These are phyloP conservation scores for Solanum pennellii DNA, from an alignment of 257 asterid genomes.

Conservation along the genomic window DNA sequence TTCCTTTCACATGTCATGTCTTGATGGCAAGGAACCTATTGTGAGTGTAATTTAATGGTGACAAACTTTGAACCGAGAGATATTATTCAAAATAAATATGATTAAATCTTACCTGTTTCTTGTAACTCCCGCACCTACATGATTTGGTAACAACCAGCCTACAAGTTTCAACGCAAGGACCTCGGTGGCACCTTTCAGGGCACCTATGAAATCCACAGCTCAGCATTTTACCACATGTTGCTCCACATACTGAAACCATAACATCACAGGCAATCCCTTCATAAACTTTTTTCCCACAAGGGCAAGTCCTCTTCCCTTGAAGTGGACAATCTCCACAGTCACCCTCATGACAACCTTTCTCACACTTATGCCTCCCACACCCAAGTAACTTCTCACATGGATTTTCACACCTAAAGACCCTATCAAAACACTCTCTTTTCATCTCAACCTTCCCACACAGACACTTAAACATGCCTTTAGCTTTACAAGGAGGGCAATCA, in stretches of 20 bases:
- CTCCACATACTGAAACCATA: slow-evolving; percentile 60
- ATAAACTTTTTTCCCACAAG: slow-evolving; percentile 71
- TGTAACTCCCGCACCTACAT: slow-evolving; percentile 95
- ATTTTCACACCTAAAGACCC: slow-evolving; percentile 58
- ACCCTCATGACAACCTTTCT: slow-evolving; percentile 75
- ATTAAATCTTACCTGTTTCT: slow-evolving; percentile 54
- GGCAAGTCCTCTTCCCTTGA: slow-evolving; percentile 86
- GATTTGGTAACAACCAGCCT: slow-evolving; percentile 57
- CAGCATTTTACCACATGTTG: slow-evolving; percentile 65
- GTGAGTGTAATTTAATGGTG: slow-evolving; percentile 34
- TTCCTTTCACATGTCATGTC: slow-evolving; percentile 89
- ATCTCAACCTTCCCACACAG: slow-evolving; percentile 58
- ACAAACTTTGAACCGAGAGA: not conserved
- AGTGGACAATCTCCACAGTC: slow-evolving; percentile 72
- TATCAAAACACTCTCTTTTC: slow-evolving; percentile 67
- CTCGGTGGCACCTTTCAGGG: slow-evolving; percentile 91
- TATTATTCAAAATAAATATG: not conserved
- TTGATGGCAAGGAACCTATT: slow-evolving; percentile 90
- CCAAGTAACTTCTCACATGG: slow-evolving; percentile 53
- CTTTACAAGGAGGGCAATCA: slow-evolving; percentile 52
- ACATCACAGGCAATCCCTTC: slow-evolving; percentile 87
- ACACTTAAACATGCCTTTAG: slow-evolving; percentile 45
- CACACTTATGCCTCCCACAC: slow-evolving; percentile 75
- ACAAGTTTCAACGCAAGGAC: slow-evolving; percentile 68
- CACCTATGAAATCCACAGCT: slow-evolving; percentile 76